Evolutionary conservation across 495 filamentous ascomycete genomes (phyloP).

Genomic region (Xylaria grammica): DNA sequence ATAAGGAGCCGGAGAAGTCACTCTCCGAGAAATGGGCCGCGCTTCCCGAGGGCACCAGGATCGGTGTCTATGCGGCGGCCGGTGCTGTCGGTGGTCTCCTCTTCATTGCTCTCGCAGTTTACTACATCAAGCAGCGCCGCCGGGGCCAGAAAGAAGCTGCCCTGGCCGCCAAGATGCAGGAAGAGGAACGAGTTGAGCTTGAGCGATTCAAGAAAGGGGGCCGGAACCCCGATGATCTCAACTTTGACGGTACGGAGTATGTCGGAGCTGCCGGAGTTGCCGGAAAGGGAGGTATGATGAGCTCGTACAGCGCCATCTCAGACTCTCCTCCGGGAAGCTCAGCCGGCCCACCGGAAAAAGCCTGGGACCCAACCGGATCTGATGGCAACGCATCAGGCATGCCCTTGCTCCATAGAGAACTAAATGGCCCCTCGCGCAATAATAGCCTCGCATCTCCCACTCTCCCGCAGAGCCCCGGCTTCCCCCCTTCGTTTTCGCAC

Average conservation of each 20-base stretch:
- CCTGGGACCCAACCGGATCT: slow-evolving; percentile 36
- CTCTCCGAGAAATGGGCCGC: slow-evolving; percentile 62
- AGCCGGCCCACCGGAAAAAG: slow-evolving; percentile 30
- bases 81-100: slow-evolving; percentile 56
- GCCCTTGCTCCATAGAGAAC: slow-evolving; percentile 14
- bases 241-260: slow-evolving; percentile 47
- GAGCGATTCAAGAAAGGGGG: slow-evolving; percentile 57
- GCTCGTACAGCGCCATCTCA: slow-evolving; percentile 43
- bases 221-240: slow-evolving; percentile 51
- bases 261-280: slow-evolving; percentile 35
- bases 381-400: slow-evolving; percentile 36
- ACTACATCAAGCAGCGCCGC: slow-evolving; percentile 70
- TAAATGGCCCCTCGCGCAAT: slow-evolving; percentile 22
- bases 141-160: slow-evolving; percentile 67
- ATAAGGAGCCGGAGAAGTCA: slow-evolving; percentile 48
- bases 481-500: slow-evolving; percentile 26
- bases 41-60: slow-evolving; percentile 58
- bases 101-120: slow-evolving; percentile 56
- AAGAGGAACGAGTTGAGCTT: slow-evolving; percentile 68
- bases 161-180: slow-evolving; percentile 57
- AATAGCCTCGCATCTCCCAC: slow-evolving; percentile 29
- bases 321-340: slow-evolving; percentile 41
- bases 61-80: slow-evolving; percentile 64
- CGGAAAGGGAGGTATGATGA: slow-evolving; percentile 35
- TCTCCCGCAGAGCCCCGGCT: slow-evolving; percentile 33